phyloP scores from a whole-genome alignment of 129 eudicot species.

The Centaurea solstitialis region DNA sequence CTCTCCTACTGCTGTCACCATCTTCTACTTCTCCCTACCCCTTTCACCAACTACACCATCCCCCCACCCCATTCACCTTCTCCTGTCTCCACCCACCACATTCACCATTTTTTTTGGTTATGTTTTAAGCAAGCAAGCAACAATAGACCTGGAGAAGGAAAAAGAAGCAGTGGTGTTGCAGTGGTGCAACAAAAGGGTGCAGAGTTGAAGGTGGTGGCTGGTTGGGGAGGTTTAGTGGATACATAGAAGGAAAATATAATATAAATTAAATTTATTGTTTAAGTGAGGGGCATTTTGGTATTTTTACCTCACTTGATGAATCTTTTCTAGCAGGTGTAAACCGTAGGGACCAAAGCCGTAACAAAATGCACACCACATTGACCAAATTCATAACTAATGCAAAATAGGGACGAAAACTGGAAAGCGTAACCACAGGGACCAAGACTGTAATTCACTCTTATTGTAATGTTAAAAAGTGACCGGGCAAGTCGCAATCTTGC shows the following conservation, averaged over 20 bases:
- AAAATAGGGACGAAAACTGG: neutral
- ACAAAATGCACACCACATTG: neutral
- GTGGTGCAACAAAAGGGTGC: neutral
- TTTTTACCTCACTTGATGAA: neutral
- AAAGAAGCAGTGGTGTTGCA: neutral
- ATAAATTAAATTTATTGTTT: neutral
- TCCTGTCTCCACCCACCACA: neutral
- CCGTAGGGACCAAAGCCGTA: neutral
- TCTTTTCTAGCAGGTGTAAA: neutral
- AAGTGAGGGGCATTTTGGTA: neutral
- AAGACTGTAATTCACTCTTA: neutral
- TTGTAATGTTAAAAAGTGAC: neutral
- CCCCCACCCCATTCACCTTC: neutral
- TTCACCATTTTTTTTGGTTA: neutral
- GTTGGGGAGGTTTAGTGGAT: neutral
- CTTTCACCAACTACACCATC: neutral
- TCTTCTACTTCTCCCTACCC: neutral
- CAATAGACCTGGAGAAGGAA: neutral
- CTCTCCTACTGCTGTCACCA: neutral
- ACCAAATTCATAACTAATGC: neutral
- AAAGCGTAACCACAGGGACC: neutral
- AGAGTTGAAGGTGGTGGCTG: neutral
- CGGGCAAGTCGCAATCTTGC: neutral
- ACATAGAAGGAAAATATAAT: neutral
- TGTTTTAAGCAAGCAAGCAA: neutral